phyloP scores from a whole-genome alignment of 345 rosid genomes.

The Brassica juncea region DNA sequence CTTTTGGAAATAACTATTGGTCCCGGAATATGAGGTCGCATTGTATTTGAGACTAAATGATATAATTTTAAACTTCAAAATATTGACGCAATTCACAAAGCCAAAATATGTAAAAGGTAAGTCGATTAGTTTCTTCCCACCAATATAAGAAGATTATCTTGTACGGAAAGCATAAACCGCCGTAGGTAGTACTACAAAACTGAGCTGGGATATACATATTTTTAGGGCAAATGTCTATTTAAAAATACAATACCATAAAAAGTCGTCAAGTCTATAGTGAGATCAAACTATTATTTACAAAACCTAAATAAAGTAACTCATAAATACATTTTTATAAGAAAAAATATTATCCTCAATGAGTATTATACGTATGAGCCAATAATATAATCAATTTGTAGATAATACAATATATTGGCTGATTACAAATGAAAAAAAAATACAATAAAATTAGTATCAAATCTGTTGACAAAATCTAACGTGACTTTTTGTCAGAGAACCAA shows the following conservation, averaged over 20 bases:
- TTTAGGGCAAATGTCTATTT: neutral
- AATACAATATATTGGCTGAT: neutral
- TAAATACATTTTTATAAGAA: neutral
- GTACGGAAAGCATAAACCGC: slow-evolving; percentile 3
- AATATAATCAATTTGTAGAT: neutral
- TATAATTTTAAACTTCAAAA: neutral
- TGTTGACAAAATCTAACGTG: neutral
- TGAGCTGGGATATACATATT: neutral
- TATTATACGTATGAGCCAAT: neutral
- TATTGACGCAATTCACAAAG: neutral
- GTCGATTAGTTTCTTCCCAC: neutral
- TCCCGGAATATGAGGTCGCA: slow-evolving; percentile 7
- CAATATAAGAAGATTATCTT: slow-evolving; percentile 18
- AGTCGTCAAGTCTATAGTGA: neutral
- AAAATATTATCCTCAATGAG: neutral
- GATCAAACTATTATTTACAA: neutral
- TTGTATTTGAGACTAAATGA: neutral
- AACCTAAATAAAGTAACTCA: neutral
- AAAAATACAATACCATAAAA: neutral
- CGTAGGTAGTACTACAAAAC: slow-evolving; percentile 2
- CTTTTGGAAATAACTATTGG: neutral
- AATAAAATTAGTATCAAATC: neutral
- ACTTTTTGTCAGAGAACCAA: neutral
- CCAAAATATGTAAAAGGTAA: neutral
- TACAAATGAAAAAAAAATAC: neutral